Conservation (phyloP, 1,284 basidiomycete species). For the Marasmius fiardii region DNA sequence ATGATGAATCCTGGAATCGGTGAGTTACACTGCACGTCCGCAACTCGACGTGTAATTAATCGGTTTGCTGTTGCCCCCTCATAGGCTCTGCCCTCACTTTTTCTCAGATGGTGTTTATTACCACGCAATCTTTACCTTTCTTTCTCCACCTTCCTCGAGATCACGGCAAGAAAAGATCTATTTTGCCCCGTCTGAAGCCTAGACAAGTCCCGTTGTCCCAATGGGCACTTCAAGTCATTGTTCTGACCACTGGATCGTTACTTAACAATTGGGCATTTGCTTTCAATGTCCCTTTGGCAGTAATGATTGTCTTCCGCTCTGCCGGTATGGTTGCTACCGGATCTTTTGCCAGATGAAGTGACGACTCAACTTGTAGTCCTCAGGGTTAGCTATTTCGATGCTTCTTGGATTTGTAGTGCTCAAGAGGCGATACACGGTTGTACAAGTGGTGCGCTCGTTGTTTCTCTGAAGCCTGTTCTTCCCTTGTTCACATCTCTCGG, state of each 20-base stretch:
- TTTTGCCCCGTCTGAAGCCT: slow-evolving; percentile 52
- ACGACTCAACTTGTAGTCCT: background rate
- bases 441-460: slow-evolving; percentile 57
- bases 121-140: slow-evolving; percentile 55
- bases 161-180: slow-evolving; percentile 12
- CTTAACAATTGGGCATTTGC: slow-evolving; percentile 88
- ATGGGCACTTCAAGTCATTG: slow-evolving; percentile 77
- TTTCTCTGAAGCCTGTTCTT: background rate
- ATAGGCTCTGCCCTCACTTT: slow-evolving; percentile 83
- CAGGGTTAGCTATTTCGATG: slow-evolving; percentile 70
- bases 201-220: slow-evolving; percentile 68
- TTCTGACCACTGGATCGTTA: slow-evolving; percentile 68
- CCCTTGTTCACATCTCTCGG: background rate
- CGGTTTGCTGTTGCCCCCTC: background rate
- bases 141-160: slow-evolving; percentile 41
- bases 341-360: slow-evolving; percentile 12
- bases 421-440: slow-evolving; percentile 53
- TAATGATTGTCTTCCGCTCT: slow-evolving; percentile 88
- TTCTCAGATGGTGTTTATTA: slow-evolving; percentile 79
- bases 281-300: slow-evolving; percentile 73
- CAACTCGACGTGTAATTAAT: background rate
- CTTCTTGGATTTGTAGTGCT: slow-evolving; percentile 57
- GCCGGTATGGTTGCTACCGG: slow-evolving; percentile 51
- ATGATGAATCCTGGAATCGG: slow-evolving; percentile 68
- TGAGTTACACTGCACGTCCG: slow-evolving; percentile 27